Base-by-base conservation (phyloP, 352 stramenopile genomes). In the Globisporangium cystogenes region DNA sequence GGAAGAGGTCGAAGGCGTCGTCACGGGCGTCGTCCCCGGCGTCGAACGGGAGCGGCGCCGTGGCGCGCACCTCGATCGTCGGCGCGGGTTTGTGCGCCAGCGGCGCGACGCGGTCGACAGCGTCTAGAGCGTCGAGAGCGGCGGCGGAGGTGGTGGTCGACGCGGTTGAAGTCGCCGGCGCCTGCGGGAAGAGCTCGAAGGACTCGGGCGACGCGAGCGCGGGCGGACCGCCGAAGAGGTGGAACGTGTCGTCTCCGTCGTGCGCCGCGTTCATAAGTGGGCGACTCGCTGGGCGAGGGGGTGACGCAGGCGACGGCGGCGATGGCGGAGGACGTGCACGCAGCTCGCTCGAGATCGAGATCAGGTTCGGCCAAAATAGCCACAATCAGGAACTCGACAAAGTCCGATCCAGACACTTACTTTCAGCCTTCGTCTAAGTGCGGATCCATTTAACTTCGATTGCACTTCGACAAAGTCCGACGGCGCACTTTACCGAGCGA, bases 1-100 rank as follows among this genome's bases (percentile, higher is more conserved):
- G 70, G 50, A 78, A 80, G 6, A 83, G 65, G 21, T 83, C 67
- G 50, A 68, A 76, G 20, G 63, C 11, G 67, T 59, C 3, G 68
- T 76, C 44, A 39, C 42, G 14, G 55, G 39, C 15, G 51, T 33
- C 20, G 21, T 15, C 26, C 18, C n/a, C 26, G 21, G 21, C 21
- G 6, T 33, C 23, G 21, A 33, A 24, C 26, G 26, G 26, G 7
- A 10, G 23, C 27, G 43, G 1, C 20, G 36, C 50, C 20, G 29
- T 33, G 5, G 53, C 29, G 10, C 35, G 35, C 35, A 40, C 7
- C 11, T 40, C 35, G 35, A 40, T 14, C 35, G 35, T 40, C 10
- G 35, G 35, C 10, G 35, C 11, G 35, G 35, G 35, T 16, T 40
- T 40, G 35, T 21, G 23, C 21, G 33, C 15, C 21, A 24, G n/a